A percentile compares a stretch with the other conserved stretches of the same genome.
Conservation (phyloP, 2,329 filamentous ascomycete genomes). For the Canariomyces notabilis region DNA sequence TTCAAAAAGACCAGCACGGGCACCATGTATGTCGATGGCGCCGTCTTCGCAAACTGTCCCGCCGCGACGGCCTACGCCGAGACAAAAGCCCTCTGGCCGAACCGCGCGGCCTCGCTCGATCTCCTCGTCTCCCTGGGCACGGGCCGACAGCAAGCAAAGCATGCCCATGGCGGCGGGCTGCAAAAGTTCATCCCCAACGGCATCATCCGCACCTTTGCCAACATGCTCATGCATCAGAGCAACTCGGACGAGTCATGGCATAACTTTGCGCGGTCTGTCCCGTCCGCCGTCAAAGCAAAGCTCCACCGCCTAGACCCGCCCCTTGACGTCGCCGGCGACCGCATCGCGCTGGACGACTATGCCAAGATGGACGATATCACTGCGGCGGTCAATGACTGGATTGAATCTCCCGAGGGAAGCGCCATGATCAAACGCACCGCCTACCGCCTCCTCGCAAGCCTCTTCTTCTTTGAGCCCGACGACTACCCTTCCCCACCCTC, state of each 20-base stretch:
- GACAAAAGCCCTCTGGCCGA: constrained; percentile 5
- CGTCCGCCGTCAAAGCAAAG: neutral
- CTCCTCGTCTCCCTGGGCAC: constrained; percentile 11
- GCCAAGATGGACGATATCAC: constrained; percentile 3
- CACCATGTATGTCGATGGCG: constrained; percentile 21
- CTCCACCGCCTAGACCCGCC: constrained; percentile 6
- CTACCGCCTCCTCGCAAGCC: constrained; percentile 6
- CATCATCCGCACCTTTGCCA: constrained; percentile 1
- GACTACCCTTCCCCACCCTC: neutral
- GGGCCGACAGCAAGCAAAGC: constrained; percentile 1
- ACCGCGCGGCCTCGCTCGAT: constrained; percentile 3
- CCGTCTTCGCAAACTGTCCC: constrained; percentile 13
- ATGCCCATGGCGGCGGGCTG: neutral
- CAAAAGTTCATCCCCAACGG: neutral
- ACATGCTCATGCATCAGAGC: neutral
- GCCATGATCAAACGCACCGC: constrained; percentile 22
- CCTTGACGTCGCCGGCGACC: neutral
- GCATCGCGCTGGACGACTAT: constrained; percentile 7
- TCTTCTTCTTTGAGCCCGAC: constrained; percentile 15
- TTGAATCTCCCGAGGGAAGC: neutral
- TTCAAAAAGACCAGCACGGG: constrained; percentile 23
- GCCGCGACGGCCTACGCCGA: constrained; percentile 9
- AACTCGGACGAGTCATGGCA: too few relatives aligned
- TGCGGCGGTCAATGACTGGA: neutral
- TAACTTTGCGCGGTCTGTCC: too few relatives aligned